Base-by-base conservation (phyloP, 805 yeast species). In the Schwanniomyces pseudopolymorphus region DNA sequence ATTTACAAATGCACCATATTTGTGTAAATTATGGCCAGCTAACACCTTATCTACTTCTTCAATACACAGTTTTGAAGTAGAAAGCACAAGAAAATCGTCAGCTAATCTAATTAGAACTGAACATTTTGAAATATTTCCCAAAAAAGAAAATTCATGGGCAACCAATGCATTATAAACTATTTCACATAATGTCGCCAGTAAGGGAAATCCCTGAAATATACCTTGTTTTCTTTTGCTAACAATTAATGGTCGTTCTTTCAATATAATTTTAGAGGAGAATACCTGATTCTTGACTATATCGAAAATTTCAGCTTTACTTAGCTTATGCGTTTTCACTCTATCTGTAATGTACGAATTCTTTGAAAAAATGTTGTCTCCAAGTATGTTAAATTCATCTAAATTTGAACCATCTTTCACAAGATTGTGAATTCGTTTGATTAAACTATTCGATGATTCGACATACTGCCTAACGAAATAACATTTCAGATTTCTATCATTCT, bases 51-150 rank as follows among this genome's bases (percentile, higher is more conserved):
- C 43, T 7, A 61, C 63, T 19, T 43, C 33, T 4, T 56, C 37
- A 43, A 66, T 64, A 3, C 51, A 53, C 2, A 47, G 43, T 9
- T 54, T 22, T 28, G 71, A 59, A 0, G 81, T 69, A 0, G 94
- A 77, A 0, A 91, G 64, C n/a, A 89, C 70, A 22, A 91, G 59
- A 56, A 91, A 91, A 60, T 91, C 98, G 64, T 91, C 98, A 0
- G 89, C 96, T 17, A 88, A 62, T 44, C 97, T 66, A 6, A 89
- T 46, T 2, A 89, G 59, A 2, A 75, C 48, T 13, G 76, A 64
- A 1, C 54, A 46, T 2, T 63, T 55, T 5, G 54, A 48, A 2
- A 50, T 42, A 1, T 50, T 25, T 7, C 37, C 11, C 20, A 60
- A 28, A 33, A 58, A 56, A 6, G 52, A 41, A 44, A 70, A 59